Conservation (phyloP, 345 rosid genomes). For the Populus ilicifolia region DNA sequence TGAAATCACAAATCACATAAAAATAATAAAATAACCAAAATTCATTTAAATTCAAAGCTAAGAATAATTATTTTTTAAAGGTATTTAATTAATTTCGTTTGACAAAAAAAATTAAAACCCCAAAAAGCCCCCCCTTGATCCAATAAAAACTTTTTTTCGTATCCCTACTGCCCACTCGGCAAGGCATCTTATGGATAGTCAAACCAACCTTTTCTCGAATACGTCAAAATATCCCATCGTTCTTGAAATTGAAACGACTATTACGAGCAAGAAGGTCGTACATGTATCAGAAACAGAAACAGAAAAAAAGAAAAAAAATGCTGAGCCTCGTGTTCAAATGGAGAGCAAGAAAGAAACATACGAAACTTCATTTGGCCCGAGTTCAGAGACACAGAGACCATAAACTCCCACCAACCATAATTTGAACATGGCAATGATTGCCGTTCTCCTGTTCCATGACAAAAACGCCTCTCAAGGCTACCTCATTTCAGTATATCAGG, state of each 20-base stretch:
- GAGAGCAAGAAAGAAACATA: background rate
- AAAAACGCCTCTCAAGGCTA: background rate
- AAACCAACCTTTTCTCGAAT: too few relatives aligned
- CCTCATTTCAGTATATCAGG: conserved; percentile 30
- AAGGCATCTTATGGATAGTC: background rate
- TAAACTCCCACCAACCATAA: too few relatives aligned
- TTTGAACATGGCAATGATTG: background rate
- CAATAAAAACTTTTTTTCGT: too few relatives aligned
- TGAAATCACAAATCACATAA: too few relatives aligned
- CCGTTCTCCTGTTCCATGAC: background rate
- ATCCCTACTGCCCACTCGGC: background rate
- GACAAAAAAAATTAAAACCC: too few relatives aligned
- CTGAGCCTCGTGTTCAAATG: background rate
- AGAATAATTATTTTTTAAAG: too few relatives aligned
- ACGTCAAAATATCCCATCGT: background rate
- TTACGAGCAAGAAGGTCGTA: too few relatives aligned
- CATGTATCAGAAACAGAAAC: background rate
- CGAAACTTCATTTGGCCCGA: background rate
- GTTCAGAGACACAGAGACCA: background rate
- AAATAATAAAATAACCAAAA: too few relatives aligned
- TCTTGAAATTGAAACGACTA: background rate
- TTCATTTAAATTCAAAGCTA: too few relatives aligned
- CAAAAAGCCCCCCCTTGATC: too few relatives aligned
- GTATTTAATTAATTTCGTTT: too few relatives aligned
- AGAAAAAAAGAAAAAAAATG: background rate